A percentile compares a stretch with the other conserved stretches of the same genome.
phyloP scores from a whole-genome alignment of 2,329 filamentous ascomycete genomes.

The Exophiala sp. region DNA sequence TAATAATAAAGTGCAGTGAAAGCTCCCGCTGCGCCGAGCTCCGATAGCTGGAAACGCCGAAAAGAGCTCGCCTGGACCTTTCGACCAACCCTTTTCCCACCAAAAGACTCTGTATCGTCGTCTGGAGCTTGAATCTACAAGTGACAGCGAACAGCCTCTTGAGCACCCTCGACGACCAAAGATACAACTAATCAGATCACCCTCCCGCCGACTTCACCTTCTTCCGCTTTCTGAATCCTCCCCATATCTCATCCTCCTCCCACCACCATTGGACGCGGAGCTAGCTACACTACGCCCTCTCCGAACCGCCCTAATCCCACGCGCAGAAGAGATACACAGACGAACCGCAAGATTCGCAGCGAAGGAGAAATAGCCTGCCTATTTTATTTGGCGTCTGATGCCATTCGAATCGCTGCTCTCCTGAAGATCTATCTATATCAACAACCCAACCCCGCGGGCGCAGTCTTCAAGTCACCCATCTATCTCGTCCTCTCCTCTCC shows the following conservation, averaged over 20 bases:
- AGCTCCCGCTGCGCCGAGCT: conserved; percentile 4
- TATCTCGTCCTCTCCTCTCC: not conserved
- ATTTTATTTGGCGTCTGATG: not conserved
- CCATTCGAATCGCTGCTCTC: not conserved
- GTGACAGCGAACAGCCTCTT: not conserved
- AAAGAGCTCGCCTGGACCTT: not conserved
- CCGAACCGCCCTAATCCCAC: not conserved
- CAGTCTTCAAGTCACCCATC: too few species aligned
- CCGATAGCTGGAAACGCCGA: not conserved
- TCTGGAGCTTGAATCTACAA: not conserved
- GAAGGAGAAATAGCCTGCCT: not conserved
- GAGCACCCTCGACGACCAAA: too few species aligned
- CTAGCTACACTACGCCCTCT: not conserved
- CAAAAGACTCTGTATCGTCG: not conserved
- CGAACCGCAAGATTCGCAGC: too few species aligned
- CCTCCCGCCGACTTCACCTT: not conserved
- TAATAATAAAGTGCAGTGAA: too few species aligned
- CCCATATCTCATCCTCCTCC: not conserved
- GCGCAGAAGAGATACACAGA: too few species aligned
- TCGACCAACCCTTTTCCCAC: not conserved
- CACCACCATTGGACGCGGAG: not conserved
- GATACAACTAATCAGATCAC: too few species aligned
- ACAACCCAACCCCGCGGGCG: not conserved
- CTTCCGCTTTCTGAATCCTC: not conserved
- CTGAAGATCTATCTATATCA: not conserved